phyloP scores from a whole-genome alignment of 352 stramenopile genomes.

The Phytophthora macrochlamydospora region DNA sequence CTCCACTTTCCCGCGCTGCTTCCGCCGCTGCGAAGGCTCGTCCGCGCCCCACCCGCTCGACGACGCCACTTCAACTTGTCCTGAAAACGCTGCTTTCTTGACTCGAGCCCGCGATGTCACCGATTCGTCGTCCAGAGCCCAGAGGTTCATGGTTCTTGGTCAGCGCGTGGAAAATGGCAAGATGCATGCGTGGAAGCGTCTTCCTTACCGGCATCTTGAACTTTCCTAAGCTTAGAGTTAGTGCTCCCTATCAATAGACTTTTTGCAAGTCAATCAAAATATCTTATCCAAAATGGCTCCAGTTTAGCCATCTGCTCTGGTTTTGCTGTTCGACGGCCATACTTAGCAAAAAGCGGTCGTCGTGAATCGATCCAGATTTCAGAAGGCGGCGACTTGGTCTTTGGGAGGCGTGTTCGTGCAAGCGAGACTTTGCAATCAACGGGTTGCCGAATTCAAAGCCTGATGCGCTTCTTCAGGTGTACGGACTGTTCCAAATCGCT shows the following conservation, averaged over 20 bases:
- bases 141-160: conserved; percentile 30
- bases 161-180: conserved; percentile 12
- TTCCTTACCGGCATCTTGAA: not conserved
- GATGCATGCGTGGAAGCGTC: conserved; percentile 3
- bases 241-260: conserved; percentile 19
- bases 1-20: conserved; percentile 24
- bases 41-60: conserved; percentile 14
- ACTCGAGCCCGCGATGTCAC: conserved; percentile 7
- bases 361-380: not conserved
- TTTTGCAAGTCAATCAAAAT: conserved; percentile 22
- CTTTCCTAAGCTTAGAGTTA: conserved; percentile 11
- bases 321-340: conserved; percentile 5
- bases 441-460: too few species aligned
- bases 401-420: not conserved
- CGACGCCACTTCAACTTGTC: conserved; percentile 17
- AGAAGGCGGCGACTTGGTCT: not conserved
- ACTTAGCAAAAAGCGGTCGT: not conserved
- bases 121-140: conserved; percentile 22
- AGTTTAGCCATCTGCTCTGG: not conserved
- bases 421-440: too few species aligned
- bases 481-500: too few species aligned
- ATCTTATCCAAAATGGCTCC: conserved; percentile 8
- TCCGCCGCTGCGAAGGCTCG: conserved; percentile 17
- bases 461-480: too few species aligned
- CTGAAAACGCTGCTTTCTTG: conserved; percentile 20